Conservation (phyloP, 2,329 filamentous ascomycete species). For the Emydomyces testavorans region DNA sequence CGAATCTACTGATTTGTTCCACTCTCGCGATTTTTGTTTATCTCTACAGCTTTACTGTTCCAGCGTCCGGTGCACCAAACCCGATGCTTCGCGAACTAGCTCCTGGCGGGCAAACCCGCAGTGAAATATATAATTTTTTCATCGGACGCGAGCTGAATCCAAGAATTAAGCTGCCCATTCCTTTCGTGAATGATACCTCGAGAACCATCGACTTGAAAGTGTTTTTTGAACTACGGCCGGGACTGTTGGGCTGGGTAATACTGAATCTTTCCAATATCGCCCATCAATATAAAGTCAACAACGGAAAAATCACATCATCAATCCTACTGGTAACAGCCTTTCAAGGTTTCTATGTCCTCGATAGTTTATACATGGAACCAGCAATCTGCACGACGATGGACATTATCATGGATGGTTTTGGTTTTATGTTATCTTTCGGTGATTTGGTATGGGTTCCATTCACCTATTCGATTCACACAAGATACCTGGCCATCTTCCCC, state of each 20-base stretch:
- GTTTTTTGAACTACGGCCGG: slow-evolving; percentile 82
- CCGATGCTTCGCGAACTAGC: slow-evolving; percentile 64
- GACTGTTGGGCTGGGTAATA: slow-evolving; percentile 78
- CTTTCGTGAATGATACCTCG: slow-evolving; percentile 52
- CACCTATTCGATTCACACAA: slow-evolving; percentile 69
- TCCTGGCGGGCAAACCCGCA: slow-evolving; percentile 68
- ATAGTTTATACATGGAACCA: slow-evolving; percentile 75
- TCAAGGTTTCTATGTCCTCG: slow-evolving; percentile 72
- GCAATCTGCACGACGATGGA: slow-evolving; percentile 90
- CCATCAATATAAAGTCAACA: slow-evolving; percentile 70
- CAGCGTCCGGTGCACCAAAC: slow-evolving; percentile 50
- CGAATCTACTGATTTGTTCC: slow-evolving; percentile 67
- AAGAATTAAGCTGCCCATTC: slow-evolving; percentile 54
- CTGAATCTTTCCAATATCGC: slow-evolving; percentile 74
- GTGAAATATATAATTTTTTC: slow-evolving; percentile 87
- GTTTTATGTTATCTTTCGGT: slow-evolving; percentile 87
- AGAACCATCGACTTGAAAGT: slow-evolving; percentile 75
- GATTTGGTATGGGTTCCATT: slow-evolving; percentile 90
- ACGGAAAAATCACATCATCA: slow-evolving; percentile 73
- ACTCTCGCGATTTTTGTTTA: slow-evolving; percentile 68
- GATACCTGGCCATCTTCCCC: slow-evolving; percentile 74
- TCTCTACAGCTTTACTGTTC: slow-evolving; percentile 67
- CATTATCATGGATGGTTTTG: slow-evolving; percentile 84
- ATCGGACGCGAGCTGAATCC: slow-evolving; percentile 93
- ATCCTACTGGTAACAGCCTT: slow-evolving; percentile 67